Conservation (phyloP, 768 basidiomycete genomes). For the Lyophyllum shimeji region DNA sequence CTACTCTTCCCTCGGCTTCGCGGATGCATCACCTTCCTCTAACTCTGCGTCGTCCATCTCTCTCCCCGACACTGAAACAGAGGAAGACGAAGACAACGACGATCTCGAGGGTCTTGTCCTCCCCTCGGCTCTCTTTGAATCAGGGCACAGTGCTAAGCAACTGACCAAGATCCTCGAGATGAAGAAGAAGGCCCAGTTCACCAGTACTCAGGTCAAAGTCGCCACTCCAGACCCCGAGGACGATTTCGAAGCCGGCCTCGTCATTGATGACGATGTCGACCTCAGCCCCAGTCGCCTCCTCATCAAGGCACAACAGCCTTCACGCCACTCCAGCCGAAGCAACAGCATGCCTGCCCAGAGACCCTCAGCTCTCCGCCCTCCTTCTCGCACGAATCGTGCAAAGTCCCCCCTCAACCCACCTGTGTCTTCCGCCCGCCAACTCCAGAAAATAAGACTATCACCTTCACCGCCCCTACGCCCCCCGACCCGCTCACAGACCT, state of each 20-base stretch:
- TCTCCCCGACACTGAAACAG: conserved; percentile 70
- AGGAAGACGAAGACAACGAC: conserved; percentile 68
- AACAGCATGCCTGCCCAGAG: conserved; percentile 58
- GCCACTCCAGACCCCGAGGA: conserved; percentile 72
- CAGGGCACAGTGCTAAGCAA: conserved; percentile 55
- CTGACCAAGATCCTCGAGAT: conserved; percentile 51
- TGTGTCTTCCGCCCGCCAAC: conserved; percentile 64
- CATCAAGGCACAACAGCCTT: conserved; percentile 44
- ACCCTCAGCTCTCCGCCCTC: conserved; percentile 54
- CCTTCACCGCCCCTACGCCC: conserved; percentile 68
- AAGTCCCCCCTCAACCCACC: conserved; percentile 75
- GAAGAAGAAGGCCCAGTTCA: conserved; percentile 53
- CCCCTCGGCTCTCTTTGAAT: conserved; percentile 74
- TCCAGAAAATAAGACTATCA: conserved; percentile 65
- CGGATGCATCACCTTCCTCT: conserved; percentile 69
- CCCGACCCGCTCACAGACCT: conserved; percentile 57
- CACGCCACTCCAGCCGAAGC: conserved; percentile 49
- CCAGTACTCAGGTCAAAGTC: conserved; percentile 40
- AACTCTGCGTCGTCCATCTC: conserved; percentile 67
- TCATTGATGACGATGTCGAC: conserved; percentile 81
- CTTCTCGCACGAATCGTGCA: conserved; percentile 65
- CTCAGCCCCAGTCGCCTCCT: conserved; percentile 77
- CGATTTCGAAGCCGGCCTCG: conserved; percentile 82
- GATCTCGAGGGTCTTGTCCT: conserved; percentile 82
- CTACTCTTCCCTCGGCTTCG: conserved; percentile 77